phyloP scores from a whole-genome alignment of 148 eudicot genomes.

The Rheum nobile region DNA sequence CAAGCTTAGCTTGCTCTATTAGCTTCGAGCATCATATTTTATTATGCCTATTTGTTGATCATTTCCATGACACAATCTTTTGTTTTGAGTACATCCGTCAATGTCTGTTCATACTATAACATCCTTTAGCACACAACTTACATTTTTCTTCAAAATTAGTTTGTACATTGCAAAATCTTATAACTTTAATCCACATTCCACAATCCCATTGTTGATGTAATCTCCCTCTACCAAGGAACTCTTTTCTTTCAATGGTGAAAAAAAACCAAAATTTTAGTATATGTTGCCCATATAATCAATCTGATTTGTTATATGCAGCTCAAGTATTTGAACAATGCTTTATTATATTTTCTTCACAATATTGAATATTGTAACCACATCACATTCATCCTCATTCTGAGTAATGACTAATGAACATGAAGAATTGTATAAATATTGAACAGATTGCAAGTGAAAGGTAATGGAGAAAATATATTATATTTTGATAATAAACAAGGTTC shows the following conservation, averaged over 20 bases:
- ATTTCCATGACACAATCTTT: not conserved
- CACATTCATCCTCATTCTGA: not conserved
- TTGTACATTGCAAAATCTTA: not conserved
- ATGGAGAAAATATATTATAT: no score
- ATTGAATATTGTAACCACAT: not conserved
- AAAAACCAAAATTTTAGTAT: not conserved
- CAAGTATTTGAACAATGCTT: not conserved
- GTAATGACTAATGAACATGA: not conserved
- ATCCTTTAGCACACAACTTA: not conserved
- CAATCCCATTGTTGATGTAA: not conserved
- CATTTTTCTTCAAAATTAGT: not conserved
- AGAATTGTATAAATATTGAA: no score
- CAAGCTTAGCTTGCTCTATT: not conserved
- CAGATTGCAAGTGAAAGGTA: no score
- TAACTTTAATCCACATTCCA: slow-evolving; percentile 1
- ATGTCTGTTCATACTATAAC: not conserved
- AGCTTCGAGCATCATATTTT: not conserved
- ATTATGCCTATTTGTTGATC: not conserved
- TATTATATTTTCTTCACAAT: not conserved
- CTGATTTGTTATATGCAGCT: not conserved
- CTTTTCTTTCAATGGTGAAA: not conserved
- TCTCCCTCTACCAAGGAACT: not conserved
- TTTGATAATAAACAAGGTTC: no score
- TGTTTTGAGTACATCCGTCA: not conserved
- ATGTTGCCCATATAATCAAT: not conserved